Evolutionary conservation across 257 asterid species (phyloP).

Genomic region (Echites panduratus): DNA sequence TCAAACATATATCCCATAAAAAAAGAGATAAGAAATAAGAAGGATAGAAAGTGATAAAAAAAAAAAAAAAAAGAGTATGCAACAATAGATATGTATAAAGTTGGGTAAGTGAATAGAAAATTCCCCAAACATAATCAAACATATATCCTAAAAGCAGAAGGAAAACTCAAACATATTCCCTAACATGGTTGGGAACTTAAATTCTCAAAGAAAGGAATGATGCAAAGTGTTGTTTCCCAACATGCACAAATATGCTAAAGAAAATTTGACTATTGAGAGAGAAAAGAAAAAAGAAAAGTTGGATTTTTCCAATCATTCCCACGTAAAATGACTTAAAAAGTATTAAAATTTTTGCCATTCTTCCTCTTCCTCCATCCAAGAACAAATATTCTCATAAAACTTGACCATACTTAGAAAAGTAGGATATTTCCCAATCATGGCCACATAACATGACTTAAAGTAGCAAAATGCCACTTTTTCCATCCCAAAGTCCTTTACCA

Average conservation of each 20-base stretch:
- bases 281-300: not conserved
- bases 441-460: slow-evolving; percentile 20
- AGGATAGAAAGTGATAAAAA: not conserved
- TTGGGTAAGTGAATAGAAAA: slow-evolving; percentile 2
- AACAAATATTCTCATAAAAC: slow-evolving; percentile 12
- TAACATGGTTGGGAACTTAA: slow-evolving; percentile 5
- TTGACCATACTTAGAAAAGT: slow-evolving; percentile 4
- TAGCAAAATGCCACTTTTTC: slow-evolving; percentile 12
- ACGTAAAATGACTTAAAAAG: not conserved
- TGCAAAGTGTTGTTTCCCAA: slow-evolving; percentile 16
- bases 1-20: too few species aligned
- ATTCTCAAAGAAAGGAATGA: slow-evolving; percentile 18
- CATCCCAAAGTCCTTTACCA: not conserved
- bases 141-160: slow-evolving; percentile 1
- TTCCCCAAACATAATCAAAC: slow-evolving; percentile 9
- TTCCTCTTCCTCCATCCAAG: slow-evolving; percentile 3
- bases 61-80: not conserved
- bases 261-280: slow-evolving; percentile 8
- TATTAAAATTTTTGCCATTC: not conserved
- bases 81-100: not conserved
- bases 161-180: slow-evolving; percentile 12
- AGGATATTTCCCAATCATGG: slow-evolving; percentile 10
- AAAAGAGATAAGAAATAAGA: not conserved
- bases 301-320: slow-evolving; percentile 17
- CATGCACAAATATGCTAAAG: slow-evolving; percentile 8